Conservation (phyloP, 208 protist genomes). For the Endotrypanum monterogeii region DNA sequence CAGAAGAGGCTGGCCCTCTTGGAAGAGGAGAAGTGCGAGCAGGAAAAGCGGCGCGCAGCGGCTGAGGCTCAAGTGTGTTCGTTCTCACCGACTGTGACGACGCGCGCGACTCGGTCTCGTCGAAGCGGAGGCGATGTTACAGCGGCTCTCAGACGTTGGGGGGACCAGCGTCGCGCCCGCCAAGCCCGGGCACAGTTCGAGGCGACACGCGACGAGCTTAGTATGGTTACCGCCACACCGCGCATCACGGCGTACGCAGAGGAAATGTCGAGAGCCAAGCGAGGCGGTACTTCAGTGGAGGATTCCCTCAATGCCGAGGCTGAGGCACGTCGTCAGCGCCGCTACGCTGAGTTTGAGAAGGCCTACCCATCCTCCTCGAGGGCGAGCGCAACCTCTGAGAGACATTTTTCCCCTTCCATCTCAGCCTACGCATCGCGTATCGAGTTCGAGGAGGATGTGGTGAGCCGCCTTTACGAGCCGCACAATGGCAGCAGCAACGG, state of each 20-base stretch:
- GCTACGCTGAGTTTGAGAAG: constrained; percentile 49
- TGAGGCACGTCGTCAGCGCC: constrained; percentile 51
- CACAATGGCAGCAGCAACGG: constrained; percentile 9
- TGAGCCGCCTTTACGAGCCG: constrained; percentile 58
- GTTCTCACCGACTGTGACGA: constrained; percentile 47
- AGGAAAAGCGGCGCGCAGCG: constrained; percentile 18
- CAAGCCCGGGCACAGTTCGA: constrained; percentile 31
- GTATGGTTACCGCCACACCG: constrained; percentile 36
- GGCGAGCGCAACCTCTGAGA: background rate
- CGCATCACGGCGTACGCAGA: constrained; percentile 61
- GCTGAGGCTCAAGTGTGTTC: constrained; percentile 26
- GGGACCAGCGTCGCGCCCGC: constrained; percentile 42
- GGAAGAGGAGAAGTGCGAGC: constrained; percentile 33
- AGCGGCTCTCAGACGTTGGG: constrained; percentile 37
- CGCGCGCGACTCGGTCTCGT: constrained; percentile 26
- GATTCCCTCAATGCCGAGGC: constrained; percentile 57
- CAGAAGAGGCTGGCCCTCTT: constrained; percentile 31
- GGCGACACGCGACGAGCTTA: constrained; percentile 36
- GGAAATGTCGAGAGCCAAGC: constrained; percentile 34
- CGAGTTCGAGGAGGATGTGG: constrained; percentile 41
- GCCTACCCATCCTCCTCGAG: constrained; percentile 12
- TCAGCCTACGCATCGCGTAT: constrained; percentile 49
- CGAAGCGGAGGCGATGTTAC: constrained; percentile 25
- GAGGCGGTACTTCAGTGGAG: constrained; percentile 40
- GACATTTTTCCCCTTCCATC: constrained; percentile 38